Percentiles rank a stretch among this genome's conserved stretches.
Conservation (phyloP, 1,139 yeast species). For the Pichia sp. region DNA sequence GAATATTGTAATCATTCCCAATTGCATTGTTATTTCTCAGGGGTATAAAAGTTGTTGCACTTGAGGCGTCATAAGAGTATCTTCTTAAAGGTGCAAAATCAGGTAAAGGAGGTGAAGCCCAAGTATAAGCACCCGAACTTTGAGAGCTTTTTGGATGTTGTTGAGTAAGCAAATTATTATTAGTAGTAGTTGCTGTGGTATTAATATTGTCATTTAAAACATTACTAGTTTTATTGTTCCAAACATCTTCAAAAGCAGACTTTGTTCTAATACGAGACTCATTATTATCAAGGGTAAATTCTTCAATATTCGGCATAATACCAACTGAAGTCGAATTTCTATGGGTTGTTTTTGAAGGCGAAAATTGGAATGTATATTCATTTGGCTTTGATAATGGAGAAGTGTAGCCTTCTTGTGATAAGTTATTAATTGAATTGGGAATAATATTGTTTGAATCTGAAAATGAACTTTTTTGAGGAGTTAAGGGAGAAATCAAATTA, state of each 20-base stretch:
- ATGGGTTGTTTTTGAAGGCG: neutral
- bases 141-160: conserved; percentile 4
- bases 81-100: conserved; percentile 23
- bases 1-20: neutral
- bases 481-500: conserved; percentile 2
- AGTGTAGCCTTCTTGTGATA: conserved; percentile 1
- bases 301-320: conserved; percentile 5
- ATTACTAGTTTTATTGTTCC: neutral
- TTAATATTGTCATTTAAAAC: neutral
- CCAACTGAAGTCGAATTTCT: conserved; percentile 1
- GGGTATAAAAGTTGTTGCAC: conserved; percentile 8
- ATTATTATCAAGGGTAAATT: neutral
- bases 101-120: conserved; percentile 23
- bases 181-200: too few relatives aligned
- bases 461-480: conserved; percentile 5
- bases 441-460: neutral
- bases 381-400: conserved; percentile 6
- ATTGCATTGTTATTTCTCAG: neutral
- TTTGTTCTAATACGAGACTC: neutral
- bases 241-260: conserved; percentile 4
- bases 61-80: conserved; percentile 20
- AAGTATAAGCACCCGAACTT: conserved; percentile 14
- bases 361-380: neutral
- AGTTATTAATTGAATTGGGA: neutral
- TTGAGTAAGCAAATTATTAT: neutral